phyloP scores from a whole-genome alignment of 192 early-diverging fungal genomes.

The Spizellomyces punctatus region DNA sequence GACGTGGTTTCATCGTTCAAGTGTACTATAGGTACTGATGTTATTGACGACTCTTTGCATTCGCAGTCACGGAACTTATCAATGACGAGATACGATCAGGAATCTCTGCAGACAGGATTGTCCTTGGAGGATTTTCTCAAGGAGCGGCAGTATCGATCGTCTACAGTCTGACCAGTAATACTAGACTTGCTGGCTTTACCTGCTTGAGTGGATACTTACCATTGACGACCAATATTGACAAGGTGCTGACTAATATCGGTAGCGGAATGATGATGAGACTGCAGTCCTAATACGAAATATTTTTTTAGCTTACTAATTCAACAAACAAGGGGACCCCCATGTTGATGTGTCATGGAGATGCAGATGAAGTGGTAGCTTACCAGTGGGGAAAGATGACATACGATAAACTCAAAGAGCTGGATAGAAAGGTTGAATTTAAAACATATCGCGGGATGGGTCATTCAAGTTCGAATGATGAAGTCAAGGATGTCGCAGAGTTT shows the following conservation, averaged over 20 bases:
- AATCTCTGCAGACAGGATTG: constrained; percentile 80
- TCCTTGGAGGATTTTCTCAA: constrained; percentile 95
- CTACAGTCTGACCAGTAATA: constrained; percentile 64
- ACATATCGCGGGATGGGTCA: constrained; percentile 84
- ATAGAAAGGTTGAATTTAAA: constrained; percentile 73
- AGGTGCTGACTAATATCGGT: not conserved
- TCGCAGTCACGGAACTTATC: constrained; percentile 46
- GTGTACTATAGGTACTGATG: no score
- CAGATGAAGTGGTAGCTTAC: constrained; percentile 72
- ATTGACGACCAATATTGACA: constrained; percentile 44
- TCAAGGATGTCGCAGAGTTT: constrained; percentile 70
- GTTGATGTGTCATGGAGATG: constrained; percentile 83
- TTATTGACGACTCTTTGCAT: no score
- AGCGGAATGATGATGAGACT: not conserved
- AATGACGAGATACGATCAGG: constrained; percentile 75
- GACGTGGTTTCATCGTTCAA: no score
- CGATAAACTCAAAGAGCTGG: constrained; percentile 59
- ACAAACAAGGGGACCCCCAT: constrained; percentile 65
- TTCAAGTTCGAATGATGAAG: constrained; percentile 65
- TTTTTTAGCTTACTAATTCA: not conserved
- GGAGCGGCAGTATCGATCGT: constrained; percentile 75
- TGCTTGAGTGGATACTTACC: constrained; percentile 84
- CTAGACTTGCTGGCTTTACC: constrained; percentile 69
- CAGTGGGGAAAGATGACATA: constrained; percentile 70
- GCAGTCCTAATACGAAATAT: not conserved